These are phyloP conservation scores for Kentomonas sorsogonicus DNA, from an alignment of 208 protist species.

Conservation along the genomic window DNA sequence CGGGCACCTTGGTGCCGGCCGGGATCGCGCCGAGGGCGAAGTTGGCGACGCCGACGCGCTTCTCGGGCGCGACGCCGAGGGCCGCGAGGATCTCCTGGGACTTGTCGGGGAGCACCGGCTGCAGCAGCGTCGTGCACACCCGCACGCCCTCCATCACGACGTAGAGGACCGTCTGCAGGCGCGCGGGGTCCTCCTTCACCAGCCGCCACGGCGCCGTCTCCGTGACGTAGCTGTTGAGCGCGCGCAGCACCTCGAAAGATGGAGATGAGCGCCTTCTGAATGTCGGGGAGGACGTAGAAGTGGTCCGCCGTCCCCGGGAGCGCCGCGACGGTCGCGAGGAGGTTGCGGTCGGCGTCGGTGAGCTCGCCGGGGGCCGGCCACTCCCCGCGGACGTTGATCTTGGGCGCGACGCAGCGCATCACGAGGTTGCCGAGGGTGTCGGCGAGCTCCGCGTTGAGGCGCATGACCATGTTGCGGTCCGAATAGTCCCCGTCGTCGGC, in stretches of 20 bases:
- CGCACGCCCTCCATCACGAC: constrained; percentile 87
- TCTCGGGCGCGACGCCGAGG: constrained; percentile 65
- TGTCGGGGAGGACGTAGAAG: constrained; percentile 80
- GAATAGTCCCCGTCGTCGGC: constrained; percentile 96
- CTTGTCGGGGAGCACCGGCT: constrained; percentile 83
- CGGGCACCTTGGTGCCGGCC: constrained; percentile 51
- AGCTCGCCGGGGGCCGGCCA: constrained; percentile 68
- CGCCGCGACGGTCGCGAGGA: constrained; percentile 60
- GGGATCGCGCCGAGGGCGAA: constrained; percentile 63
- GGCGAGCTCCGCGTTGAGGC: constrained; percentile 91
- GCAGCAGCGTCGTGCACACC: constrained; percentile 69
- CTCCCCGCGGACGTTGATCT: constrained; percentile 75
- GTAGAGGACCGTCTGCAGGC: constrained; percentile 87
- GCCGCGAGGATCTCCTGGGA: constrained; percentile 75
- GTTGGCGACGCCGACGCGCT: constrained; percentile 46
- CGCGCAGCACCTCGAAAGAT: constrained; percentile 86
- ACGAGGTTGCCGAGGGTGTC: constrained; percentile 93
- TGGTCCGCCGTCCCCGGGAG: constrained; percentile 73
- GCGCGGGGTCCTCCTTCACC: constrained; percentile 67
- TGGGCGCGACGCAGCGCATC: constrained; percentile 72
- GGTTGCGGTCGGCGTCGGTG: constrained; percentile 44
- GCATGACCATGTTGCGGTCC: constrained; percentile 74
- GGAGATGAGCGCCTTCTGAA: constrained; percentile 76
- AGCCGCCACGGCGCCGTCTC: constrained; percentile 92
- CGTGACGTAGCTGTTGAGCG: constrained; percentile 88